A percentile compares a stretch with the other conserved stretches of the same genome.
These are phyloP conservation scores for Gossypium arboreum DNA, from an alignment of 345 rosid genomes.

Conservation along the genomic window DNA sequence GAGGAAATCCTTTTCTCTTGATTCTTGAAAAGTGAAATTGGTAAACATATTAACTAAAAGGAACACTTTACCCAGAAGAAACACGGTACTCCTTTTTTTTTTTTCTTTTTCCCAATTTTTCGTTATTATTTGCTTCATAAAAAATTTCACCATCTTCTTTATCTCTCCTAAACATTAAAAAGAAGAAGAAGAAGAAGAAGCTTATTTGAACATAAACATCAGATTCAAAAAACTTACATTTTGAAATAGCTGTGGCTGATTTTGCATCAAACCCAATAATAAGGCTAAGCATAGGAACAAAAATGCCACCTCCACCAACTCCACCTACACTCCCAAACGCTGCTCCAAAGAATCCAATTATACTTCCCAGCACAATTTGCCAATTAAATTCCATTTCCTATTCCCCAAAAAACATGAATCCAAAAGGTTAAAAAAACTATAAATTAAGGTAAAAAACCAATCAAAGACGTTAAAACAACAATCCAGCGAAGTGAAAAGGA, in stretches of 20 bases:
- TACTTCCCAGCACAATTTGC: slow-evolving; percentile 57
- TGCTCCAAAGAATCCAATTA: slow-evolving; percentile 81
- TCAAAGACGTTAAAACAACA: not conserved
- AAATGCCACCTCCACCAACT: slow-evolving; percentile 89
- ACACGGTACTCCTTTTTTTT: no score
- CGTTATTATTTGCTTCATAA: not conserved
- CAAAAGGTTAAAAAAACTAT: not conserved
- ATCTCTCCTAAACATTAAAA: no score
- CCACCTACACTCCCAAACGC: slow-evolving; percentile 93
- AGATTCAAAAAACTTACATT: slow-evolving; percentile 43
- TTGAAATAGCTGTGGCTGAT: slow-evolving; percentile 77
- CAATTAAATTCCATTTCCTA: slow-evolving; percentile 76
- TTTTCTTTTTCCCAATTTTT: not conserved
- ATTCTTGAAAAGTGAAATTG: no score
- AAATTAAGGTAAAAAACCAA: not conserved
- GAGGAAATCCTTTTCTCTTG: no score
- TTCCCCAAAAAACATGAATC: not conserved
- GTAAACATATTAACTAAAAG: no score
- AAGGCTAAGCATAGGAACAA: slow-evolving; percentile 76
- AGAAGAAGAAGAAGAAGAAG: no score
- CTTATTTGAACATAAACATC: no score
- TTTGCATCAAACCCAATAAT: slow-evolving; percentile 82
- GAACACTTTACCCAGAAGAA: no score
- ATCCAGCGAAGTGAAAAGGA: not conserved
- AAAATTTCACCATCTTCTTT: not conserved